Base-by-base conservation (phyloP, 495 filamentous ascomycete species). In the Penicillium riverlandense region DNA sequence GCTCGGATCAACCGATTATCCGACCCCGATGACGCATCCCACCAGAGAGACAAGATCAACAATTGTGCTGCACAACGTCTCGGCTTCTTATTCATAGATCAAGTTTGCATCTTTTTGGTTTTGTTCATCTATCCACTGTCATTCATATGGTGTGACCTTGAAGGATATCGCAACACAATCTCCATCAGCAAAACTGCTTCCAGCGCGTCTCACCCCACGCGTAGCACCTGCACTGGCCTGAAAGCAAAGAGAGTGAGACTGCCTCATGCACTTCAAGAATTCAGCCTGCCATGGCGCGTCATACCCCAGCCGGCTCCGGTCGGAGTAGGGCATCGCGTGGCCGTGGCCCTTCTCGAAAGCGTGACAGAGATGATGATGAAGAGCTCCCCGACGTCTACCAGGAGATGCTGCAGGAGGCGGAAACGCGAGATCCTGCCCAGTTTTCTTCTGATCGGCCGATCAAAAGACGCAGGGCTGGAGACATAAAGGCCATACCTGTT, bases 371-470 rank as follows among this genome's bases (percentile, higher is more conserved):
- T n/a, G 11, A 29, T 11, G 48, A 57, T 31, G 45, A 60, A 40
- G 53, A 55, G 12, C 64, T 80, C 28, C 72, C 76, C 2, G 69
- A 79, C 36, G 70, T 83, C 0, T 87, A 86, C 48, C 72, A 60
- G 36, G 78, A 87, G 45, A 80, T 89, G 82, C 67, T 89, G 13
- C 70, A 66, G 13, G 82, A 87, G 55, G 81, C 77, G 27, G 69
- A 77, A 38, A 66, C 69, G 38, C 57, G 67, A 46, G 61, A 68
- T 38, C 45, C 59, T 34, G 58, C 48, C 8, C 52, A 51, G n/a
- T 55, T 59, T 30, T 54, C 55, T 7, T 44, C 56, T 22, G 66
- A 65, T 35, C 50, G 66, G 29, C 59, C 65, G 7, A 44, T 62
- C n/a, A 78, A 79, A 43, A 65, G 63, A 52, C 66, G 72, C 31